Evolutionary conservation across 345 rosid genomes (phyloP).

Genomic region (Eucalyptus brandiana): DNA sequence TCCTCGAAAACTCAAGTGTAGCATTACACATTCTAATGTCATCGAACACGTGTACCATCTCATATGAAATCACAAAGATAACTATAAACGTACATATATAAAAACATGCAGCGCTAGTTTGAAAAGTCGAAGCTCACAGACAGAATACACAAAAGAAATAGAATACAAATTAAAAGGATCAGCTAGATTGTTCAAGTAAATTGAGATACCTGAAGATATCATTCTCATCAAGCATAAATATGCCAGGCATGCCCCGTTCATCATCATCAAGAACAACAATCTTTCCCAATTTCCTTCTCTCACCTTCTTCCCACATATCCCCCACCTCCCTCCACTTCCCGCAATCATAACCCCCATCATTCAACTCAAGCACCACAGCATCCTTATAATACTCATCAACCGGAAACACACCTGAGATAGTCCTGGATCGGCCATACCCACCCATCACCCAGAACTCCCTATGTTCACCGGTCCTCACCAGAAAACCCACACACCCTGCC

Average conservation of each 20-base stretch:
- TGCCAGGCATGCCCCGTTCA: conserved; percentile 21
- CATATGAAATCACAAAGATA: background rate
- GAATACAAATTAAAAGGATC: background rate
- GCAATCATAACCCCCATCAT: conserved; percentile 1
- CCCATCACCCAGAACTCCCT: conserved; percentile 97
- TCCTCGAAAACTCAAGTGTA: background rate
- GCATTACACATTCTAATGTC: background rate
- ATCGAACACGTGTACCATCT: background rate
- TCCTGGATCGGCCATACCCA: conserved; percentile 80
- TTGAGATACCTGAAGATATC: conserved; percentile 51
- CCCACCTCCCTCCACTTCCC: conserved; percentile 68
- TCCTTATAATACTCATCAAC: conserved; percentile 79
- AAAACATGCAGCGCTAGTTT: background rate
- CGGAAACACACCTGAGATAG: conserved; percentile 63
- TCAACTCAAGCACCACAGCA: conserved; percentile 64
- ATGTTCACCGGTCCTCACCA: conserved; percentile 26
- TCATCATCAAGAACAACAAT: conserved; percentile 49
- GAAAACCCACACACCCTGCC: conserved; percentile 83
- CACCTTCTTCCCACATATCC: conserved; percentile 72
- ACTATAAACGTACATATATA: background rate
- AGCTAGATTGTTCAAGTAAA: background rate
- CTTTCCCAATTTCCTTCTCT: conserved; percentile 60
- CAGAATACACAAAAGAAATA: background rate
- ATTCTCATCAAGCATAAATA: conserved; percentile 66
- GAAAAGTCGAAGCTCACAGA: background rate